Evolutionary conservation across 2,329 filamentous ascomycete species (phyloP).

Genomic region (Aspergillus tamarii): DNA sequence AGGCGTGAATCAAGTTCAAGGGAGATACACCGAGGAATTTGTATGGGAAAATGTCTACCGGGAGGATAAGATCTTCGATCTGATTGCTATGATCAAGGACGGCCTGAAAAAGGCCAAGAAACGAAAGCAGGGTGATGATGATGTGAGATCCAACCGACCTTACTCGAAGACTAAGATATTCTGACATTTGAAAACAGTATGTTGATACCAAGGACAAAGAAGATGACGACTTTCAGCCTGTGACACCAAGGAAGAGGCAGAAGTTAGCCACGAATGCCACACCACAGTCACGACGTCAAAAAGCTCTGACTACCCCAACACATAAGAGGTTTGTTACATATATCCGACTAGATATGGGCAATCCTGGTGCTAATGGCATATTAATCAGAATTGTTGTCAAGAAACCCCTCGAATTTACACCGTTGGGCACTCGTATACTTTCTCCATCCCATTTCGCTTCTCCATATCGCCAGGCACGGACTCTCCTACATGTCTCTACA

Average conservation of each 20-base stretch:
- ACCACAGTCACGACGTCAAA: slow-evolving; percentile 46
- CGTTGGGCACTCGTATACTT: slow-evolving; percentile 83
- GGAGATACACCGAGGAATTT: slow-evolving; percentile 91
- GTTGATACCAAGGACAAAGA: slow-evolving; percentile 43
- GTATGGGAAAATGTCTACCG: slow-evolving; percentile 83
- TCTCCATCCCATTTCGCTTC: slow-evolving; percentile 75
- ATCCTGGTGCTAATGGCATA: slow-evolving; percentile 14
- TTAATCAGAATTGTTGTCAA: slow-evolving; percentile 67
- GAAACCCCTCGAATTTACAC: slow-evolving; percentile 92
- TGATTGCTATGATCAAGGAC: slow-evolving; percentile 69
- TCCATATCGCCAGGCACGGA: slow-evolving; percentile 88
- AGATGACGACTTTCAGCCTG: slow-evolving; percentile 35
- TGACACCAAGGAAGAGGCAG: slow-evolving; percentile 62
- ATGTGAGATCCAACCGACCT: slow-evolving; percentile 32
- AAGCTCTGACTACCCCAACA: slow-evolving; percentile 61
- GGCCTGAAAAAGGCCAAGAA: slow-evolving; percentile 68
- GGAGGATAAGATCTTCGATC: slow-evolving; percentile 64
- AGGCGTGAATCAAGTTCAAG: slow-evolving; percentile 85
- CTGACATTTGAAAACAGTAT: slow-evolving; percentile 31
- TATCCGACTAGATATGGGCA: slow-evolving; percentile 28
- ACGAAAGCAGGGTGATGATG: slow-evolving; percentile 43
- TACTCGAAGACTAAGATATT: background rate
- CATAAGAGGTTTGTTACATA: slow-evolving; percentile 59
- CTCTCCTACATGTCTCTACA: slow-evolving; percentile 87
- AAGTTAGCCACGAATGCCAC: slow-evolving; percentile 52